Conservation (phyloP, 441 rosid species). For the Isatis lusitanica region DNA sequence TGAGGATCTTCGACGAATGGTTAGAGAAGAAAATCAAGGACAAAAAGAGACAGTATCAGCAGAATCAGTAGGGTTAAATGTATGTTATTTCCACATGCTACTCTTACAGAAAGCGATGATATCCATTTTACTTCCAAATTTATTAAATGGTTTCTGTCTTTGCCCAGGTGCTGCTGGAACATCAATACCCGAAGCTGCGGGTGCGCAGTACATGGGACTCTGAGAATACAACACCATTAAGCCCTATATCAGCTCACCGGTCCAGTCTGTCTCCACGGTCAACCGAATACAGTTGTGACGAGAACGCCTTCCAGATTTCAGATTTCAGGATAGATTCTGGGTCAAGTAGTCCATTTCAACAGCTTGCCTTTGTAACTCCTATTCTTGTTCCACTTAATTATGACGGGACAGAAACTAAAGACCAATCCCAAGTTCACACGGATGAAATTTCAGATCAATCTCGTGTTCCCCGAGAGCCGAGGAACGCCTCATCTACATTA, state of each 20-base stretch:
- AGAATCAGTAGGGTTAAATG: slow-evolving; percentile 15
- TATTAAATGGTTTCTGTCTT: slow-evolving; percentile 3
- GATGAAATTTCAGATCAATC: slow-evolving; percentile 24
- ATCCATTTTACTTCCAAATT: not conserved
- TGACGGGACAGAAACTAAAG: slow-evolving; percentile 25
- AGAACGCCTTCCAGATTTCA: slow-evolving; percentile 50
- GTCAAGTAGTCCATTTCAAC: slow-evolving; percentile 39
- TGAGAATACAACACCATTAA: slow-evolving; percentile 43
- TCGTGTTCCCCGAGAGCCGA: slow-evolving; percentile 1
- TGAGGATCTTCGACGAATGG: slow-evolving; percentile 48
- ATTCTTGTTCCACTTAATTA: slow-evolving; percentile 20
- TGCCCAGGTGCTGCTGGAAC: slow-evolving; percentile 49
- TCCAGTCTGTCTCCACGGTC: slow-evolving; percentile 51
- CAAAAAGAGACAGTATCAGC: slow-evolving; percentile 21
- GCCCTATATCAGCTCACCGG: slow-evolving; percentile 40
- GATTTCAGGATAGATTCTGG: slow-evolving; percentile 47
- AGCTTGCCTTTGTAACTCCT: slow-evolving; percentile 34
- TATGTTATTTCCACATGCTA: not conserved
- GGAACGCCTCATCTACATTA: not conserved
- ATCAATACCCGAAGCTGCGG: slow-evolving; percentile 66
- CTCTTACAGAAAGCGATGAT: not conserved
- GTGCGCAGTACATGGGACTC: slow-evolving; percentile 63
- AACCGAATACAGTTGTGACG: slow-evolving; percentile 60
- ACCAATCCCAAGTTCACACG: slow-evolving; percentile 18
- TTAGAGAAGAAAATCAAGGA: slow-evolving; percentile 42